Evolutionary conservation across 1,284 basidiomycete genomes (phyloP), one percentile per base, ranked within the genome.

Genomic region (Hemileia vastatrix): DNA sequence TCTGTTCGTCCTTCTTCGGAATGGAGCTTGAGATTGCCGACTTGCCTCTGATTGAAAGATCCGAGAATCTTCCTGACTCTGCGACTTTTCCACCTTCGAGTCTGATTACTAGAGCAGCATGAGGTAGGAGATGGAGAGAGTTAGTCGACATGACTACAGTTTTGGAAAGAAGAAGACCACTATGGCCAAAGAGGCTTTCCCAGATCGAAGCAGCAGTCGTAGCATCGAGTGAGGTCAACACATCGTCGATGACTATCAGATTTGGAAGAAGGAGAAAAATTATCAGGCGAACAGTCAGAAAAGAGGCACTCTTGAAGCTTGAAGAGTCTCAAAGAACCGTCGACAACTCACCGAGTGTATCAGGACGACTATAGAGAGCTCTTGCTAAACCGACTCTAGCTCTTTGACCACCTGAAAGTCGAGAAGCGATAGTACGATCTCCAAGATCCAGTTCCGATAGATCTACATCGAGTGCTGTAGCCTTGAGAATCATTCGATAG

Each of bases 131-230:
- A 36, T 70, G 69, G 13, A 70, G 40, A 9, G 68, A 68, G 45
- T 71, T 71, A 36, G 68, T 70, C 6, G 69, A 68, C 66, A 71
- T 65, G 31, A 70, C 36, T 18, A 70, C 65, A 1, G 69, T 69
- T 56, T 65, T 69, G 21, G 62, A 63, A 2, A 51, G 48, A n/a
- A 70, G 43, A 27, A 69, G 48, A 15, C 70, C 70, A 0, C 57
- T 27, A 1, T 56, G 53, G 1, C 66, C 67, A 63, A 71, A 65
- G 4, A 71, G 61, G 18, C 62, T 51, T 11, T 61, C 53, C 69
- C 69, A 71, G 11, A 68, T 58, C 33, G 58, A 58, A 8, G 53
- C 45, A 47, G 60, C 68, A 19, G 65, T 67, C 2, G 63, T 44
- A 3, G 68, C 69, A 32, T 70, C 69, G n/a, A 70, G 59, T 2